Conservation (phyloP, 345 rosid species). For the Eutrema yunnanense region DNA sequence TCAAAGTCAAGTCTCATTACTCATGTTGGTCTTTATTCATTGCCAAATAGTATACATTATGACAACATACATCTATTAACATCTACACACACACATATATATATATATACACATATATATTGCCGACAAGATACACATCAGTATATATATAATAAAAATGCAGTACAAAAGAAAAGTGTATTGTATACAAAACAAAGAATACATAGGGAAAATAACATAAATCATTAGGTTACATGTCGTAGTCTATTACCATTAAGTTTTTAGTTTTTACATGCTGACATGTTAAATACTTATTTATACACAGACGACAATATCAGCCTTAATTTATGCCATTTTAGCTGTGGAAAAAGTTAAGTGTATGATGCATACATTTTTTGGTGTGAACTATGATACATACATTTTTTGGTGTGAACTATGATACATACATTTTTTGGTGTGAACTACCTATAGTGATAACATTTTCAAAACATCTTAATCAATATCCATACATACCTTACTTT, state of each 20-base stretch:
- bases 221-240: too few species aligned
- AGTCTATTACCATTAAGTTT: background rate
- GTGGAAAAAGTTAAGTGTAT: background rate
- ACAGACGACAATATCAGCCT: background rate
- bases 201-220: too few species aligned
- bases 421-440: background rate
- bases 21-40: conserved; percentile 13
- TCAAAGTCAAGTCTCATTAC: conserved; percentile 17
- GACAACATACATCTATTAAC: background rate
- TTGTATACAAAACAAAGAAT: too few species aligned
- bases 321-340: too few species aligned
- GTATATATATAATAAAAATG: background rate
- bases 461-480: background rate
- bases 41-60: background rate
- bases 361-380: background rate
- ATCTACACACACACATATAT: background rate
- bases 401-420: background rate
- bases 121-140: background rate
- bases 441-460: background rate
- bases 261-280: too few species aligned
- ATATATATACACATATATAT: background rate
- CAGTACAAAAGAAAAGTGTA: background rate
- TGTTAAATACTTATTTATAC: too few species aligned
- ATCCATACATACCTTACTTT: background rate
- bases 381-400: background rate